Conservation (phyloP, 768 basidiomycete species). For the Leccinellum albellum region DNA sequence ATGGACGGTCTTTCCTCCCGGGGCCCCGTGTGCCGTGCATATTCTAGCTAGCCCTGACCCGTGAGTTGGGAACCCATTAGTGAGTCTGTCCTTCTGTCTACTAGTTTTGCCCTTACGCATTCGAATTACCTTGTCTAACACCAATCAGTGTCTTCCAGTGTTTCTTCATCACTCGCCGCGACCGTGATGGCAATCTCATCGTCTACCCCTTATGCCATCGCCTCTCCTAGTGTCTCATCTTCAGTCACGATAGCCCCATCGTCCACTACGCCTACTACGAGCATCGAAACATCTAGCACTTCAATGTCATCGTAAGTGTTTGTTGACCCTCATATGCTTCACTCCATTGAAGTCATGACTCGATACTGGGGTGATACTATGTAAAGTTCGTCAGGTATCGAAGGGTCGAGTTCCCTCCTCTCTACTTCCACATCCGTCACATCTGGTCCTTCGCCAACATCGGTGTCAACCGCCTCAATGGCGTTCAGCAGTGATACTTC, state of each 20-base stretch:
- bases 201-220: neutral
- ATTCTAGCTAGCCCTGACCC: neutral
- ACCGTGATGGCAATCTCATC: neutral
- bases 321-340: neutral
- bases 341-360: neutral
- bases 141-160: neutral
- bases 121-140: neutral
- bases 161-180: neutral
- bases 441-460: conserved; percentile 1
- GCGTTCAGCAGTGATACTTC: neutral
- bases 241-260: neutral
- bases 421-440: neutral
- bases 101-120: neutral
- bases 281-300: neutral
- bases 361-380: neutral
- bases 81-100: neutral
- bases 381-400: neutral
- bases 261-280: neutral
- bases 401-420: neutral
- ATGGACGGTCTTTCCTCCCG: neutral
- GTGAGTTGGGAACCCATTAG: neutral
- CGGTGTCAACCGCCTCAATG: neutral
- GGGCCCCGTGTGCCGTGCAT: neutral
- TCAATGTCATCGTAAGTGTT: conserved; percentile 2
- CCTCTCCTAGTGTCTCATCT: neutral